phyloP scores from a whole-genome alignment of 2,329 filamentous ascomycete species.

The Colletotrichum tamarilloi region DNA sequence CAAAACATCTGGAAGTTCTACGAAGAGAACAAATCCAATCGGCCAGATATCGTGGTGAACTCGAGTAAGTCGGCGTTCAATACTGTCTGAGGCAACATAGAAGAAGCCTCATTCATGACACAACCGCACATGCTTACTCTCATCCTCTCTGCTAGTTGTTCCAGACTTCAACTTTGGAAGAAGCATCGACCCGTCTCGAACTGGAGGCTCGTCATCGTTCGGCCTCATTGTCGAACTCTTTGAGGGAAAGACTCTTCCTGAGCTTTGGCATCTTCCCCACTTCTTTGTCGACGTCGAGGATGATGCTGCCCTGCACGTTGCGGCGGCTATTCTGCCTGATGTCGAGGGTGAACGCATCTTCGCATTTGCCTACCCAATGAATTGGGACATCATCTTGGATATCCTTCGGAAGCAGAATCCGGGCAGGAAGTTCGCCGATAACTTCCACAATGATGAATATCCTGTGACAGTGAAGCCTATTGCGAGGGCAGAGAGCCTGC shows the following conservation, averaged over 20 bases:
- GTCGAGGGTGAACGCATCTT: constrained; percentile 64
- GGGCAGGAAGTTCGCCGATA: constrained; percentile 34
- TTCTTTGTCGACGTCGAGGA: constrained; percentile 61
- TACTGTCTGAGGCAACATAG: not conserved
- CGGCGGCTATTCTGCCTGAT: constrained; percentile 57
- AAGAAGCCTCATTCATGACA: not conserved
- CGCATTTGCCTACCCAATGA: constrained; percentile 59
- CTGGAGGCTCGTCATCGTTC: constrained; percentile 40
- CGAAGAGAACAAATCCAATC: constrained; percentile 42
- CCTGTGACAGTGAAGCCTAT: constrained; percentile 20
- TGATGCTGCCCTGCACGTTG: constrained; percentile 61
- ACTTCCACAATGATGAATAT: constrained; percentile 11
- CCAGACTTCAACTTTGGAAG: constrained; percentile 44
- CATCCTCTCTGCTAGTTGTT: constrained; percentile 40
- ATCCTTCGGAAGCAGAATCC: constrained; percentile 40
- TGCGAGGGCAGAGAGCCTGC: not conserved
- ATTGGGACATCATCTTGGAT: constrained; percentile 54
- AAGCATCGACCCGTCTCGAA: constrained; percentile 34
- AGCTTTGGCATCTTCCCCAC: constrained; percentile 35
- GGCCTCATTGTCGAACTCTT: constrained; percentile 38
- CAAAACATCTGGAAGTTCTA: constrained; percentile 51
- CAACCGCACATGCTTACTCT: constrained; percentile 36
- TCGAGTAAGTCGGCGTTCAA: constrained; percentile 13
- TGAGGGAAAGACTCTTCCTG: constrained; percentile 31
- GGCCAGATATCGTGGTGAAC: constrained; percentile 27